These are phyloP conservation scores for Citrus mangshanensis DNA, from an alignment of 345 rosid genomes.

Conservation along the genomic window DNA sequence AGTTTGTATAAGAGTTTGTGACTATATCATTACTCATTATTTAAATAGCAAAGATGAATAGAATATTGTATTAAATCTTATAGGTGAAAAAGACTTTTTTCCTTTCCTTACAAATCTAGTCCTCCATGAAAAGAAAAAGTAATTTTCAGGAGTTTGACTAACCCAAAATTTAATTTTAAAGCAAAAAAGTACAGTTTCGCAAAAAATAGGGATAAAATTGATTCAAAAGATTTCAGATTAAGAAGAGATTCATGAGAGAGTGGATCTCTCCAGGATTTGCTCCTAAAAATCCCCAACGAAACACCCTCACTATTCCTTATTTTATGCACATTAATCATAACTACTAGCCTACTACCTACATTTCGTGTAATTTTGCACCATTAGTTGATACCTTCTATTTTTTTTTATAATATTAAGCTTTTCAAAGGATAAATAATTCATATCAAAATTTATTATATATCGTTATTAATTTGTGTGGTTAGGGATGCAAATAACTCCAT, in stretches of 20 bases:
- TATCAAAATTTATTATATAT: no score
- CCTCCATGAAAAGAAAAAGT: background rate
- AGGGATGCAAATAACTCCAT: background rate
- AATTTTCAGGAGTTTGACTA: background rate
- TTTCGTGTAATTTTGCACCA: background rate
- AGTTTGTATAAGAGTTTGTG: no score
- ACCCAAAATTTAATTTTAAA: no score
- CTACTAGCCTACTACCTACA: background rate
- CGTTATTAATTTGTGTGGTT: no score
- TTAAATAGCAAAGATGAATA: no score
- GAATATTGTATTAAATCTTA: no score
- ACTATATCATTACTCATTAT: no score
- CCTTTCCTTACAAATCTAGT: no score
- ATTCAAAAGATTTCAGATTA: background rate
- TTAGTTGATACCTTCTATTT: background rate
- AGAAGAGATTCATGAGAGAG: background rate
- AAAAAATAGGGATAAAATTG: background rate
- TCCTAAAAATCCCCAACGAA: background rate
- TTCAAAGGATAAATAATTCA: no score
- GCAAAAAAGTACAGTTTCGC: background rate
- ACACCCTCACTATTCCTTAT: background rate
- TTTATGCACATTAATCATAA: background rate
- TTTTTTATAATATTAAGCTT: no score
- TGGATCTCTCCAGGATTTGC: background rate
- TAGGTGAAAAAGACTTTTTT: no score